A percentile compares a stretch with the other conserved stretches of the same genome.
phyloP scores from a whole-genome alignment of 371 early-diverging fungal species.

The Mucor mucedo region DNA sequence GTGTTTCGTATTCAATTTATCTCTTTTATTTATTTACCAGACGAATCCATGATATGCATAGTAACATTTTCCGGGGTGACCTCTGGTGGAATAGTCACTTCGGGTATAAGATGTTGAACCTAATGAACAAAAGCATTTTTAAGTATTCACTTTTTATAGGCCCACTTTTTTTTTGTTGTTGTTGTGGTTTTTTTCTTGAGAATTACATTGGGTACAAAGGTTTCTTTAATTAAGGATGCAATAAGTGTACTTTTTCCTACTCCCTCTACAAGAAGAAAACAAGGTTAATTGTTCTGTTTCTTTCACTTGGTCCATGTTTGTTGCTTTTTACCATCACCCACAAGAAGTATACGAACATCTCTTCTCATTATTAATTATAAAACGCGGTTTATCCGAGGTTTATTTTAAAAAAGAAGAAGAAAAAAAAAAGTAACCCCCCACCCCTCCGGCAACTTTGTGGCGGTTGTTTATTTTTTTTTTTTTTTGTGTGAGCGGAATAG shows the following conservation, averaged over 20 bases:
- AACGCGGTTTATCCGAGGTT: constrained; percentile 3
- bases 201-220: constrained; percentile 87
- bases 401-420: background rate
- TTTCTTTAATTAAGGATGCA: constrained; percentile 94
- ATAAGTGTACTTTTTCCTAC: constrained; percentile 97
- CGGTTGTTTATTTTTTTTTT: background rate
- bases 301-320: no score
- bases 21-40: constrained; percentile 55
- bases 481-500: no score
- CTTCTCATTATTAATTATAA: constrained; percentile 69
- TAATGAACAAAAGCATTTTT: constrained; percentile 34
- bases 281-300: background rate
- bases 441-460: background rate
- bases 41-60: constrained; percentile 95
- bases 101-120: constrained; percentile 97
- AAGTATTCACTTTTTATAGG: background rate
- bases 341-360: constrained; percentile 88
- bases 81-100: constrained; percentile 97
- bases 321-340: constrained; percentile 82
- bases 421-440: background rate
- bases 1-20: background rate
- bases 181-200: constrained; percentile 31
- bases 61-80: constrained; percentile 96
- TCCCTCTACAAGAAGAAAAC: constrained; percentile 63
- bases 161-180: background rate